Percentiles rank a stretch among this genome's conserved stretches.
phyloP scores from a whole-genome alignment of 1,139 yeast genomes.

The Pichia sp. region DNA sequence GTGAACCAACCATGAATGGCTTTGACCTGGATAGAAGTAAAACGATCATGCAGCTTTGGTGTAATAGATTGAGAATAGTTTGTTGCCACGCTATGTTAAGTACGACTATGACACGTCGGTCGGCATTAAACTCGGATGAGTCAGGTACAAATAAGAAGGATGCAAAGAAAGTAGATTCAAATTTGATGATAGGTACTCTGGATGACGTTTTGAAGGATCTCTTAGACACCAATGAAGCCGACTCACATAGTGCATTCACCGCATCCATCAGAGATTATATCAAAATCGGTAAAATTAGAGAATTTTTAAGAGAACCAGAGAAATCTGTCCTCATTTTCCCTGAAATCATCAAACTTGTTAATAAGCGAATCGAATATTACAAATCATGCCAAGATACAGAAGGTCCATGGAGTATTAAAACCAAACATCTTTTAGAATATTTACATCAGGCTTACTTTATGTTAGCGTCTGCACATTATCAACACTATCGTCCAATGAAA shows the following conservation, averaged over 20 bases:
- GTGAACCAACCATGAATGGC: conserved; percentile 50
- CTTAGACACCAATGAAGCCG: conserved; percentile 52
- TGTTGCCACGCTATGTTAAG: conserved; percentile 70
- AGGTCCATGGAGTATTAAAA: conserved; percentile 25
- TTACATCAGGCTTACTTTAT: conserved; percentile 78
- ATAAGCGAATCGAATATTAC: conserved; percentile 30
- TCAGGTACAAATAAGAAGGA: too few relatives aligned
- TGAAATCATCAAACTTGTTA: conserved; percentile 38
- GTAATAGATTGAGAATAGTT: conserved; percentile 65
- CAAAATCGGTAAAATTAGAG: conserved; percentile 56
- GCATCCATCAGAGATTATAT: conserved; percentile 39
- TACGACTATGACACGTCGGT: too few relatives aligned
- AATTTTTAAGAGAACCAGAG: conserved; percentile 49
- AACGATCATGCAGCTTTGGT: conserved; percentile 60
- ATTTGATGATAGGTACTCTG: conserved; percentile 50
- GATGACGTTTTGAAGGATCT: conserved; percentile 65
- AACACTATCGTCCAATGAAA: conserved; percentile 49
- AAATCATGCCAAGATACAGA: conserved; percentile 14
- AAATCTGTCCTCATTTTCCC: conserved; percentile 47
- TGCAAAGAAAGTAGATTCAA: too few relatives aligned
- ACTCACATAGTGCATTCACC: conserved; percentile 49
- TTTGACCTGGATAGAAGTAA: conserved; percentile 50
- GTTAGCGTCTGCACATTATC: conserved; percentile 79
- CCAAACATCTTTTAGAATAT: conserved; percentile 53
- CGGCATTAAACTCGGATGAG: too few relatives aligned